Evolutionary conservation across 371 early-diverging fungal species (phyloP), one percentile per base, ranked within the genome.

Genomic region (Mucor saturninus): DNA sequence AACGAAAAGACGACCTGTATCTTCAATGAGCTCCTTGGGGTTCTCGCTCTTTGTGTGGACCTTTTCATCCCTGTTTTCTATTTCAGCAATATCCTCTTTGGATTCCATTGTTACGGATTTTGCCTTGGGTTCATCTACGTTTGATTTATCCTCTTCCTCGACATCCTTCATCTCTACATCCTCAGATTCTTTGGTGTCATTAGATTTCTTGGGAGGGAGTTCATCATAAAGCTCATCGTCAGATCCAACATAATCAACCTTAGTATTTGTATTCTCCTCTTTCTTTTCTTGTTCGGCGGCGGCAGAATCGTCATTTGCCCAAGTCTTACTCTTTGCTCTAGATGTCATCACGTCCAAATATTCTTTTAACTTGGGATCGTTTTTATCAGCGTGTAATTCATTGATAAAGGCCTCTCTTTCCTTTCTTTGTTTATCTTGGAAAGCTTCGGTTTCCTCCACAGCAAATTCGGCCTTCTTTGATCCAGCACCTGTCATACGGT

Each of bases 1-100:
- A 48, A 98, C 87, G 83, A 94, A 96, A 40, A 98, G 80, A 26
- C 99, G 90, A 2, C 97, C 98, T 4, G 97, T 97, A 53, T 98
- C 96, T 4, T 86, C 82, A 75, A 98, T 97, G 31, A 87, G 74
- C 10, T 89, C 89, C 64, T 76, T 75, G 37, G 86, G 74, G 43
- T 84, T 76, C 5, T 64, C 60, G 2, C 40, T 46, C 38, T 61
- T 65, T 30, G 37, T 54, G 26, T 32, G 45, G 7, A 9, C 39
- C 11, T 21, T 29, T 29, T 50, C 57, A 6, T 46, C 64, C 31
- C 68, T 69, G 14, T 74, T 68, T 21, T 69, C 65, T 30, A 68
- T 52, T 52, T 65, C 68, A 4, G 55, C 42, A 14, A 57, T 46
- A 4, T 61, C 62, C 11, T 69, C 56, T 29, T 39, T 39, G 40